Base-by-base conservation (phyloP, 208 protist genomes). In the Leptomonas pyrrhocoris region DNA sequence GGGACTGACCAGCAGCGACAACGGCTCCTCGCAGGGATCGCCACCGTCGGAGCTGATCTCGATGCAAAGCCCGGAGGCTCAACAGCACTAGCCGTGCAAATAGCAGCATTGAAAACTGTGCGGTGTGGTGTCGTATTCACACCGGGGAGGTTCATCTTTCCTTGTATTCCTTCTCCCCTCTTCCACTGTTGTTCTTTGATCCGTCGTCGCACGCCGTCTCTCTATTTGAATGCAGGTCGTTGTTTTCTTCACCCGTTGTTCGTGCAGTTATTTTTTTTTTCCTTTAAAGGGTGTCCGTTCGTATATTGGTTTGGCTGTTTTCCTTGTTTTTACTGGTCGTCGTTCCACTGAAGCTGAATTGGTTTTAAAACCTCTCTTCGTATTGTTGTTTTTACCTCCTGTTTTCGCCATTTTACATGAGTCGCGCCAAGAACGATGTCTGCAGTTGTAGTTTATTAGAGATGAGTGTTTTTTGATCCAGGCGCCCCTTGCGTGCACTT, bases 1-100 rank as follows among this genome's bases (percentile, higher is more conserved):
- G 28, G 50, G 36, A 18, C 6, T 54, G 12, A 54, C 60, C 31
- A 36, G 36, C 31, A 66, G 62, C 60, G 38, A 69, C 12, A 49
- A 12, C 38, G 64, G 27, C 36, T 55, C 64, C 6, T 46, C 46
- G 11, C 72, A 25, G 42, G 59, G 36, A 51, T 61, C 64, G 27
- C 62, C 46, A 2, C 72, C 25, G 50, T 48, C 63, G 23, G 40
- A 70, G 21, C 30, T 50, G 28, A 0, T 53, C 21, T 38, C 57
- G 23, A 42, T 55, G 21, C 31, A 45, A 16, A 38, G 23, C 3
- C 8, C n/a, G 0, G 7, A 57, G 16, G 40, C n/a, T n/a, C n/a
- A n/a, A n/a, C n/a, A n/a, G n/a, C n/a, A n/a, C n/a, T n/a, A n/a
- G n/a, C n/a, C n/a, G n/a, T n/a, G n/a, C n/a, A n/a, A n/a, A n/a